Conservation (phyloP, 163 green algal genomes). For the Chloroidium sp. region DNA sequence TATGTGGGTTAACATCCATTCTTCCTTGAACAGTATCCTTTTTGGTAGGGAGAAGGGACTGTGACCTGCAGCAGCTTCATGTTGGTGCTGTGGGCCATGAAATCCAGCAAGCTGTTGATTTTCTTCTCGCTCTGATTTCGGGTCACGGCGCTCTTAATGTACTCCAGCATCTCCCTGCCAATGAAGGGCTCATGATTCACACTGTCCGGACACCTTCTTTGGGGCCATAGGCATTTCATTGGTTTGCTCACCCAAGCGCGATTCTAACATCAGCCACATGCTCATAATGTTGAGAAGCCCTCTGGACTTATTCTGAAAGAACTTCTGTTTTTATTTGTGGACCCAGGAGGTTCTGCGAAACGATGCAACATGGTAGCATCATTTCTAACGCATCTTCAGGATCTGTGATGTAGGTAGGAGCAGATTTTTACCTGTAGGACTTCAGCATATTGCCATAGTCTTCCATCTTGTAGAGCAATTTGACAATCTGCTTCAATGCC, state of each 20-base stretch:
- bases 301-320: no score
- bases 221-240: no score
- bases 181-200: not conserved
- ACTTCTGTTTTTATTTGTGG: no score
- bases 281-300: no score
- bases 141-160: constrained; percentile 72
- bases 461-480: constrained; percentile 78
- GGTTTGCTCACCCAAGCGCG: no score
- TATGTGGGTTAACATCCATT: no score
- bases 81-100: constrained; percentile 61
- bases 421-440: constrained; percentile 63
- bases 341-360: no score
- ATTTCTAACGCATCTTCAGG: not conserved
- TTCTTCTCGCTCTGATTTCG: constrained; percentile 97
- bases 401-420: constrained; percentile 3
- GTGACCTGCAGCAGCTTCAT: constrained; percentile 45
- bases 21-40: not conserved
- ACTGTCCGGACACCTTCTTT: no score
- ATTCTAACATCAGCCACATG: no score
- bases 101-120: constrained; percentile 92
- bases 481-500: constrained; percentile 98
- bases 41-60: not conserved
- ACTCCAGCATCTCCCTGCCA: constrained; percentile 73
- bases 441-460: constrained; percentile 76
- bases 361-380: no score